These are phyloP conservation scores for Pontederia paniculata DNA, from an alignment of 176 grass and related monocot genomes.

Conservation along the genomic window DNA sequence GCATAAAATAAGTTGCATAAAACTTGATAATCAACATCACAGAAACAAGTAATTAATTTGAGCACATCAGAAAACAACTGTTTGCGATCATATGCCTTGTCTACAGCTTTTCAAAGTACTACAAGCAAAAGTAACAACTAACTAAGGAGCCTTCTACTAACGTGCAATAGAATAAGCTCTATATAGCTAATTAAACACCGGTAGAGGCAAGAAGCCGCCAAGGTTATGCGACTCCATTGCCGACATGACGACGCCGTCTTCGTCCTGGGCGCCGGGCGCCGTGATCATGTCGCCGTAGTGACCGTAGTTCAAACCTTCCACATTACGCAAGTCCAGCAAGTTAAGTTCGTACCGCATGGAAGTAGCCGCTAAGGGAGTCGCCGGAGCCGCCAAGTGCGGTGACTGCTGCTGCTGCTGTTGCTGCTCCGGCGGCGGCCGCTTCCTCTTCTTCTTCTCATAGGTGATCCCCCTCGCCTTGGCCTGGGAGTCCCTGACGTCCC, in stretches of 20 bases:
- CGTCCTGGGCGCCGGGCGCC: no score
- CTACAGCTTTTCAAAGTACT: no score
- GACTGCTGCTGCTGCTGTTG: background rate
- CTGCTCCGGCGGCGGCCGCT: background rate
- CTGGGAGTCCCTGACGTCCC: slow-evolving; percentile 10
- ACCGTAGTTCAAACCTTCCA: background rate
- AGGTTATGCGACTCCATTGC: background rate
- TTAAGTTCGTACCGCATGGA: background rate
- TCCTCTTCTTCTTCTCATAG: slow-evolving; percentile 6
- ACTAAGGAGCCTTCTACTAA: no score
- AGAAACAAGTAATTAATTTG: no score
- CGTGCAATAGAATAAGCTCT: no score
- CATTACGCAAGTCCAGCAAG: no score
- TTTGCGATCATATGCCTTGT: no score
- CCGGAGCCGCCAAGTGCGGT: background rate
- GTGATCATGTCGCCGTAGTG: background rate
- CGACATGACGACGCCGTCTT: background rate
- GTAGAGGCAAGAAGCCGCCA: background rate
- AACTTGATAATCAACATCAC: no score
- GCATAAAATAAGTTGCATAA: no score
- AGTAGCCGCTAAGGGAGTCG: background rate
- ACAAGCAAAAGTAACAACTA: no score
- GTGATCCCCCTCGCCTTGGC: slow-evolving; percentile 6
- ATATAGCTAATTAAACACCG: background rate
- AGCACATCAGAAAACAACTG: no score